Evolutionary conservation across 805 yeast genomes (phyloP), one percentile per base, ranked within the genome.

Genomic region (Kodamaea kaohsiungensis): DNA sequence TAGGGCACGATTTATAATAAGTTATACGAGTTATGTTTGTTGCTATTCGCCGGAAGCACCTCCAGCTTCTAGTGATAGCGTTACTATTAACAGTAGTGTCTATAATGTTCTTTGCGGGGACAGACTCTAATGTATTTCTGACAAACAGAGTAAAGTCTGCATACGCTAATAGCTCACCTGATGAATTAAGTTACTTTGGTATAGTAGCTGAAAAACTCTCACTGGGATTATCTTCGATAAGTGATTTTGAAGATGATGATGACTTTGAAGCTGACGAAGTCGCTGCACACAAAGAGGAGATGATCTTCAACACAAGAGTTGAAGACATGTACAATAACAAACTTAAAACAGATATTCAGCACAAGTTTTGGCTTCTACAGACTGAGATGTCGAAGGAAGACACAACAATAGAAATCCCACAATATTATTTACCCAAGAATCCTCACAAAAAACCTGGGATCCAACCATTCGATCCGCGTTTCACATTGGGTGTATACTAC

Each of bases 401-500:
- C 1, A 48, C 59, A 13, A 48, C 57, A 35, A 16, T 53, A 10
- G 22, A 22, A 25, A 37, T 53, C 16, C 56, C 56, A 15, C 6
- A n/a, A 2, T 53, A 53, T 48, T 53, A 53, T 30, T 12, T 37
- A 7, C 22, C 18, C 9, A 50, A 61, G 33, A 33, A 10, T 6
- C 17, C 40, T 7, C 22, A 30, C 35, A 5, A 19, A 10, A 33
- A 42, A 12, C 69, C 67, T 2, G 55, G 56, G 13, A 55, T 59
- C 16, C 63, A 55, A 43, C 69, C 69, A 2, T 66, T 66, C 33
- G 70, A 66, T 22, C 70, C 70, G 0, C 57, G 69, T 16, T 60
- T 66, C 51, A 66, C 70, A 16, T 48, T 65, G 35, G 65, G 61
- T 13, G 30, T 66, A 13, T 66, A 66, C 54, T 62, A 57, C 51